Base-by-base conservation (phyloP, 176 grass and related monocot genomes). In the Oryza longistaminata region DNA sequence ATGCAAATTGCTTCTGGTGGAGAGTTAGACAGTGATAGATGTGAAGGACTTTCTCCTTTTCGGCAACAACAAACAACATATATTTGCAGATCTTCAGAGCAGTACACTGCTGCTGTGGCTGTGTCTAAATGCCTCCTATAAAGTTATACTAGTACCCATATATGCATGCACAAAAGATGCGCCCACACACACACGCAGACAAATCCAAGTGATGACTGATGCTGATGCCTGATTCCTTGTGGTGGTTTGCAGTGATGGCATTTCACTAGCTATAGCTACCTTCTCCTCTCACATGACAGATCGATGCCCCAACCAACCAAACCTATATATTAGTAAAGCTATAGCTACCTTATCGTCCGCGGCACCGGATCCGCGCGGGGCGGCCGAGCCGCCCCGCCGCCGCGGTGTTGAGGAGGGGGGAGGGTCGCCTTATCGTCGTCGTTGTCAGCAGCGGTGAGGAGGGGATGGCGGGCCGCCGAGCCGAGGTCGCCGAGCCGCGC, bases 191-290 rank as follows among this genome's bases (percentile, higher is more conserved):
- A 39, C 40, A 83, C 7, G 31, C 64, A 87, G 70, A 78, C 75
- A 90, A 74, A 74, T 50, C 73, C n/a, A 75, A 70, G 19, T 80
- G 81, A 73, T 87, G 70, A 75, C 75, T 83, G 89, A 90, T 64
- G 75, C 64, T 39, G 85, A 87, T 83, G 74, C 83, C 48, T 62
- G 74, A 79, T 79, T 87, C 84, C 79, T 49, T 49, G 60, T 83
- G 74, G 78, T 74, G 82, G 74, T 74, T 79, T 90, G 74, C 21
- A 61, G 77, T 83, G 29, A 62, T 79, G 46, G 74, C 74, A 83
- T 68, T 68, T 44, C 84, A 75, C 49, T 83, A 83, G 68, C 37
- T 39, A 37, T 39, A 39, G 37, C 88, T 83, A 24, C 58, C 19
- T 62, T 62, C 58, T 83, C 50, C 27, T 27, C 27, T 48, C 74